Percentiles rank a stretch among this genome's conserved stretches.
Conservation (phyloP, 768 basidiomycete genomes). For the Tricholoma sp. region DNA sequence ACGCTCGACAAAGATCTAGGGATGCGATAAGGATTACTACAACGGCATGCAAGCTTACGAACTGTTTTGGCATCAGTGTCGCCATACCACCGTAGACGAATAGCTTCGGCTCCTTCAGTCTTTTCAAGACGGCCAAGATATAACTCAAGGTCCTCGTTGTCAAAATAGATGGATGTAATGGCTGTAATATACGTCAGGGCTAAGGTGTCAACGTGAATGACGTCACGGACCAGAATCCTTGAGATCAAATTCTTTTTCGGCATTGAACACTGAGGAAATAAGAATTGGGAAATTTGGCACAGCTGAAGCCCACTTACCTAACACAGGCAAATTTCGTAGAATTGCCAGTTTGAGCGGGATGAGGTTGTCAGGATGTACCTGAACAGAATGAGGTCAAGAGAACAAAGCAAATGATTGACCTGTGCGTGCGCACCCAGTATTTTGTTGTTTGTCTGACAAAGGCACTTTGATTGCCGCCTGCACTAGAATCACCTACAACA, state of each 20-base stretch:
- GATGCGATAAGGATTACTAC: not conserved
- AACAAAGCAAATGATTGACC: constrained; percentile 10
- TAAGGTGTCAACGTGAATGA: not conserved
- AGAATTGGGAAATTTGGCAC: not conserved
- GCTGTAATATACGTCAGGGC: constrained; percentile 36
- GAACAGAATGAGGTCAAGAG: not conserved
- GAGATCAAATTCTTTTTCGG: constrained; percentile 86
- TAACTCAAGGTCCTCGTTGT: constrained; percentile 91
- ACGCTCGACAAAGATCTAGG: constrained; percentile 79
- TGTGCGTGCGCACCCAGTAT: constrained; percentile 72
- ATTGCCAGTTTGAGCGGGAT: constrained; percentile 92
- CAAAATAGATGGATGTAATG: constrained; percentile 96
- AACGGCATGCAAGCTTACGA: constrained; percentile 18
- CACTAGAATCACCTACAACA: constrained; percentile 87
- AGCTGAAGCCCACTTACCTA: constrained; percentile 47
- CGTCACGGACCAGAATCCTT: constrained; percentile 65
- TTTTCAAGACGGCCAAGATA: constrained; percentile 97
- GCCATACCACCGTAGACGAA: constrained; percentile 97
- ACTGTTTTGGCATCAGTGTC: constrained; percentile 79
- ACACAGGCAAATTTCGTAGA: constrained; percentile 85
- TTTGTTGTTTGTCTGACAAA: constrained; percentile 99
- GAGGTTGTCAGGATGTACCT: constrained; percentile 91
- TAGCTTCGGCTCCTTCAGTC: constrained; percentile 96
- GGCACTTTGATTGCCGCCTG: constrained; percentile 93
- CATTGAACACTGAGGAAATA: constrained; percentile 69